Evolutionary conservation across 2,329 filamentous ascomycete species (phyloP).

Genomic region (Colletotrichum liriopes): DNA sequence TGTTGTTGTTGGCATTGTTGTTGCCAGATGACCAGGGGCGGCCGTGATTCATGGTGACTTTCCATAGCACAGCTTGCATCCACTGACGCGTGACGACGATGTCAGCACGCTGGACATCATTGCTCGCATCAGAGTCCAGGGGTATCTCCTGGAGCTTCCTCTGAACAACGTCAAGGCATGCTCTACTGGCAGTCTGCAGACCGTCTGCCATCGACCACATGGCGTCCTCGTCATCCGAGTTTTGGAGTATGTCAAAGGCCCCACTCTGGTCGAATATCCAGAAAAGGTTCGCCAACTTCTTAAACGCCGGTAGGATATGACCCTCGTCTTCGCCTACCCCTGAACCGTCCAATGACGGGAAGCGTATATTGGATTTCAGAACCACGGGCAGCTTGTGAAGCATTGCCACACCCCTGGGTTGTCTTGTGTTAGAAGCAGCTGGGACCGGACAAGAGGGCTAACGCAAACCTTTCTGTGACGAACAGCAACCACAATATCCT

Average conservation of each 20-base stretch:
- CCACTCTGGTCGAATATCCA: constrained; percentile 66
- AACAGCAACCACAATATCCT: constrained; percentile 56
- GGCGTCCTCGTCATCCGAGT: constrained; percentile 52
- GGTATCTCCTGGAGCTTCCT: constrained; percentile 59
- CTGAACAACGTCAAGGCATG: constrained; percentile 58
- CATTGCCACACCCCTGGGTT: constrained; percentile 62
- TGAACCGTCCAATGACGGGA: constrained; percentile 53
- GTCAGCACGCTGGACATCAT: constrained; percentile 65
- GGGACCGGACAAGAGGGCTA: background rate
- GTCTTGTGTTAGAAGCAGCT: constrained; percentile 1
- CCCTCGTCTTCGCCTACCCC: constrained; percentile 57
- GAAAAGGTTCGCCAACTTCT: constrained; percentile 65
- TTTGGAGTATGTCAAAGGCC: constrained; percentile 63
- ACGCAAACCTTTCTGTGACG: constrained; percentile 57
- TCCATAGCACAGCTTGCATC: constrained; percentile 67
- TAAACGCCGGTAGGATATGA: constrained; percentile 64
- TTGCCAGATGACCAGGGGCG: constrained; percentile 44
- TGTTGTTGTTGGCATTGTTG: background rate
- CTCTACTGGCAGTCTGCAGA: constrained; percentile 43
- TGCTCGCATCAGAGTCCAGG: constrained; percentile 56
- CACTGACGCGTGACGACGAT: constrained; percentile 66
- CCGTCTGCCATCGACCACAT: constrained; percentile 48
- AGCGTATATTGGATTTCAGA: constrained; percentile 57
- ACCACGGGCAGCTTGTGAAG: constrained; percentile 65
- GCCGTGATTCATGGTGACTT: constrained; percentile 54